A percentile compares a stretch with the other conserved stretches of the same genome.
Evolutionary conservation across 2,329 filamentous ascomycete species (phyloP).

Genomic region (Colletotrichum eleusines): DNA sequence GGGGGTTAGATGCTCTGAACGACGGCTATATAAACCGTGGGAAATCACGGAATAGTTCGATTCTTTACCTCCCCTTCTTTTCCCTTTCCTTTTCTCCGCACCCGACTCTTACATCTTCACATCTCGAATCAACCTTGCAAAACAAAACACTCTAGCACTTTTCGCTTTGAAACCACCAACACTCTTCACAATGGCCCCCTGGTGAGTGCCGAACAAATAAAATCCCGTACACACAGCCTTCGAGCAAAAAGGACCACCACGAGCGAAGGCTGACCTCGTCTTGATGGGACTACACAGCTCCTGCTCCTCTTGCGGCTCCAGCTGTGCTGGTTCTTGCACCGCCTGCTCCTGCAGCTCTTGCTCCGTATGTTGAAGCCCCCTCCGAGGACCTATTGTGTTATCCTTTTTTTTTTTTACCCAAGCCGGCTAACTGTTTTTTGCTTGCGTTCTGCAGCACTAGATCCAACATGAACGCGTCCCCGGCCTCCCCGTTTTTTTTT

Average conservation of each 20-base stretch:
- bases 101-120: slow-evolving; percentile 19
- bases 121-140: slow-evolving; percentile 9
- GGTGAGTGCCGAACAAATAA: slow-evolving; percentile 16
- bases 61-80: too few relatives aligned
- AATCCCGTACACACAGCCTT: too few relatives aligned
- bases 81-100: slow-evolving; percentile 8
- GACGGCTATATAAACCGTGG: slow-evolving; percentile 35
- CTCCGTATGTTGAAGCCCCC: slow-evolving; percentile 28
- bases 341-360: slow-evolving; percentile 42
- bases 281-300: slow-evolving; percentile 16
- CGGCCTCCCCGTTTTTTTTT: not conserved
- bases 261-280: too few relatives aligned
- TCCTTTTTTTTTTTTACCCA: not conserved
- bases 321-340: slow-evolving; percentile 41
- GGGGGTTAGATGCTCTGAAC: not conserved
- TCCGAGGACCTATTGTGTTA: too few relatives aligned
- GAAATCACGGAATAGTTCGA: not conserved
- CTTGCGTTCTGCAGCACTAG: slow-evolving; percentile 29
- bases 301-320: slow-evolving; percentile 42
- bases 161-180: slow-evolving; percentile 21
- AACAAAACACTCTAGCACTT: slow-evolving; percentile 24
- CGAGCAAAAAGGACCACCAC: too few relatives aligned
- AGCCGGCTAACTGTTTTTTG: too few relatives aligned
- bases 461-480: slow-evolving; percentile 23
- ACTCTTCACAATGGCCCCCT: slow-evolving; percentile 41